Conservation (phyloP, 306 rosid species). For the Phaseolus lunatus region DNA sequence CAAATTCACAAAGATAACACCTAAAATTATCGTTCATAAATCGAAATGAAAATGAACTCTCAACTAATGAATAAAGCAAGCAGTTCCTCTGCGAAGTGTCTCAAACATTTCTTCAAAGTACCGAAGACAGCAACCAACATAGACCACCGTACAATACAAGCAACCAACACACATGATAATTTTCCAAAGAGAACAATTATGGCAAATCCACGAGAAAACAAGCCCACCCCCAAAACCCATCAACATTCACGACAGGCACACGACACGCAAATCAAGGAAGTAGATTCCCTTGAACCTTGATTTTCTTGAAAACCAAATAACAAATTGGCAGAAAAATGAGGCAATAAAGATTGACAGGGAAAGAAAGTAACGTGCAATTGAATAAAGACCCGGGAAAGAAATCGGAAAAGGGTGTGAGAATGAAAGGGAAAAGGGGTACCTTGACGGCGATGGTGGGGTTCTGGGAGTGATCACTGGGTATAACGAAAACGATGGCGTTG, state of each 20-base stretch:
- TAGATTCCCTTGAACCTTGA: neutral
- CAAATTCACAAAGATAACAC: neutral
- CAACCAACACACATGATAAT: neutral
- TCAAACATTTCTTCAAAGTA: neutral
- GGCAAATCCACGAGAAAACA: neutral
- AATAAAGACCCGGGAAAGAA: neutral
- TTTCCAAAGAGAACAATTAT: slow-evolving; percentile 22
- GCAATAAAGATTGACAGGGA: neutral
- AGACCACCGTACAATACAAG: neutral
- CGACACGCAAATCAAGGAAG: neutral
- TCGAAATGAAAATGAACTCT: slow-evolving; percentile 15
- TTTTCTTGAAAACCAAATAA: neutral
- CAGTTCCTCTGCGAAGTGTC: neutral
- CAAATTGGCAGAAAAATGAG: no score
- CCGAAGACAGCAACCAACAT: neutral
- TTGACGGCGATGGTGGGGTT: slow-evolving; percentile 73
- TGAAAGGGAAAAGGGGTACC: slow-evolving; percentile 49
- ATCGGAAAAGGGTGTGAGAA: neutral
- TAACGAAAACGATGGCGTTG: slow-evolving; percentile 82
- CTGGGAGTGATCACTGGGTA: slow-evolving; percentile 57
- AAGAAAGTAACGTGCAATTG: slow-evolving; percentile 7
- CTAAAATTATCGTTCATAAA: neutral
- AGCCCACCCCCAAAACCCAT: neutral
- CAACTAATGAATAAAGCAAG: slow-evolving; percentile 22
- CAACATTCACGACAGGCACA: neutral